Conservation (phyloP, 2,329 filamentous ascomycete species). For the Sclerotinia nivalis region DNA sequence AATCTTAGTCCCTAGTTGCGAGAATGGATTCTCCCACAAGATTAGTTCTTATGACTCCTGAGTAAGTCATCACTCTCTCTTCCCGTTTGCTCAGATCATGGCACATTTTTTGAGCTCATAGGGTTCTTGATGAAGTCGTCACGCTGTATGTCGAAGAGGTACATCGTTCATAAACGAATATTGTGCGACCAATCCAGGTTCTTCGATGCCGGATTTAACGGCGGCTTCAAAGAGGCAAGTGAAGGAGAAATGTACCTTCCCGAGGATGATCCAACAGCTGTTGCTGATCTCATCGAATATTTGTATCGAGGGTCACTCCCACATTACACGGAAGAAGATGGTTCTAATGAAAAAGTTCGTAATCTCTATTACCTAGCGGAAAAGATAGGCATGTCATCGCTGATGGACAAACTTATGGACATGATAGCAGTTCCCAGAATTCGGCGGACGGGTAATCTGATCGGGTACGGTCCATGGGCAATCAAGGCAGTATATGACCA, state of each 20-base stretch:
- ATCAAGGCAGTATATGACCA: not conserved
- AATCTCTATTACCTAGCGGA: conserved; percentile 21
- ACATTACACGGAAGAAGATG: too few species aligned
- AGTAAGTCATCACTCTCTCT: not conserved
- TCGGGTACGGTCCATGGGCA: too few species aligned
- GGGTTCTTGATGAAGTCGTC: conserved; percentile 13
- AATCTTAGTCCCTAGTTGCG: too few species aligned
- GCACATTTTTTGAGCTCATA: not conserved
- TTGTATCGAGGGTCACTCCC: conserved; percentile 14
- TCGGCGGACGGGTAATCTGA: not conserved
- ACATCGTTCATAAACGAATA: conserved; percentile 29
- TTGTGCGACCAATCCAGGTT: conserved; percentile 27
- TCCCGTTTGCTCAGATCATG: not conserved
- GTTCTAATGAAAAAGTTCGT: not conserved
- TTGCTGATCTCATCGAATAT: conserved; percentile 4
- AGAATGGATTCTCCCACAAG: not conserved
- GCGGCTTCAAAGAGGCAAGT: not conserved
- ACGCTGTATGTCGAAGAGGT: conserved; percentile 28
- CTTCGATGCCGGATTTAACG: conserved; percentile 25
- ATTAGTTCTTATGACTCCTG: not conserved
- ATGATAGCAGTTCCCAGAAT: not conserved
- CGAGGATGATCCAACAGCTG: conserved; percentile 18
- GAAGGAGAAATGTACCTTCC: conserved; percentile 18
- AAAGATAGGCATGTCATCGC: conserved; percentile 2
- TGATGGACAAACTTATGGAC: not conserved